phyloP scores from a whole-genome alignment of 2,329 filamentous ascomycete species.

The Gremmenia infestans region DNA sequence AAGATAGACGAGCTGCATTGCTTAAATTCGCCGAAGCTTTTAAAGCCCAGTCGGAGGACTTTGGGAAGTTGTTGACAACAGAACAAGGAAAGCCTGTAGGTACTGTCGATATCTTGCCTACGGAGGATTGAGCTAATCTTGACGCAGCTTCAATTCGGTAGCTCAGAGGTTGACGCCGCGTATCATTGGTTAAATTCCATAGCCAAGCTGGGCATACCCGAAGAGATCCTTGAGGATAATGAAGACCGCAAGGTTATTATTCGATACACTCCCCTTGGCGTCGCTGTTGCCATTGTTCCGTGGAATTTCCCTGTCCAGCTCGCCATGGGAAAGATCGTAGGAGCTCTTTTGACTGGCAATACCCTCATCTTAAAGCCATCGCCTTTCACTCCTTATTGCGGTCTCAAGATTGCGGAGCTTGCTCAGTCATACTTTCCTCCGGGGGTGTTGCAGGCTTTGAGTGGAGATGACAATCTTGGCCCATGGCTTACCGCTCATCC shows the following conservation, averaged over 20 bases:
- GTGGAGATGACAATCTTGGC: conserved; percentile 50
- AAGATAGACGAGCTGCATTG: conserved; percentile 39
- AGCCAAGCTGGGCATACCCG: neutral
- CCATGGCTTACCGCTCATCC: conserved; percentile 46
- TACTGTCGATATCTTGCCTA: neutral
- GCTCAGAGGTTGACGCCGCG: neutral
- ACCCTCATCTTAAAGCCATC: conserved; percentile 51
- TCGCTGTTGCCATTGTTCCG: conserved; percentile 49
- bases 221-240: neutral
- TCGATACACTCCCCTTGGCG: conserved; percentile 8
- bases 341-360: conserved; percentile 45
- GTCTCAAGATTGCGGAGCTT: conserved; percentile 47
- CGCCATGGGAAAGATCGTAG: conserved; percentile 26
- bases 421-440: conserved; percentile 42
- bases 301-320: conserved; percentile 52
- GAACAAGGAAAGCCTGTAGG: conserved; percentile 47
- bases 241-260: neutral
- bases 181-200: neutral
- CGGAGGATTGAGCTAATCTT: neutral
- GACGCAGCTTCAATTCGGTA: neutral
- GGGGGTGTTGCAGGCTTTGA: conserved; percentile 48
- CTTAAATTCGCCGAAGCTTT: conserved; percentile 22
- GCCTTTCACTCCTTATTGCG: conserved; percentile 47
- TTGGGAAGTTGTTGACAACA: conserved; percentile 40
- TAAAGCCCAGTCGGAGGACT: conserved; percentile 33